phyloP scores from a whole-genome alignment of 169 alveolate genomes.

The Cryptosporidium sp. region DNA sequence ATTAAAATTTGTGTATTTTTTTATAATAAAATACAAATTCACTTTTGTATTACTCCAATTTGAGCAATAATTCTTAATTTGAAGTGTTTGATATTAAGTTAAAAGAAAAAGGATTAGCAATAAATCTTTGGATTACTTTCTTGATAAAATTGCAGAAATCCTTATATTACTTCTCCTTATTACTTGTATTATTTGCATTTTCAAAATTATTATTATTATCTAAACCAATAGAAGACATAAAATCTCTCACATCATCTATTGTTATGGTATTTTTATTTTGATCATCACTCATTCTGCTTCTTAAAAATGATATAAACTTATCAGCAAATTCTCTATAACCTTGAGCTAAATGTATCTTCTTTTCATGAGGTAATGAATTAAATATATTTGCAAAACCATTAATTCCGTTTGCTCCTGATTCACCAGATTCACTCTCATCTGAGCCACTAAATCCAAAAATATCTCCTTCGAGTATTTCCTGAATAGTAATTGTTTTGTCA shows the following conservation, averaged over 20 bases:
- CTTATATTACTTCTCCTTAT: background rate
- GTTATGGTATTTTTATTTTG: constrained; percentile 39
- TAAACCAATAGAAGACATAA: constrained; percentile 29
- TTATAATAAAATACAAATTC: too few relatives aligned
- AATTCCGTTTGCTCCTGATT: background rate
- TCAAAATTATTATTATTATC: background rate
- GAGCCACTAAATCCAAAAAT: constrained; percentile 35
- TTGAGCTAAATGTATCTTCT: constrained; percentile 47
- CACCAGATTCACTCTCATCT: constrained; percentile 46
- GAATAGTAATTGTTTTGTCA: constrained; percentile 26
- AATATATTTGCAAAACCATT: constrained; percentile 5
- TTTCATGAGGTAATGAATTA: constrained; percentile 61
- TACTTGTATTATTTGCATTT: background rate
- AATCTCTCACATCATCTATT: constrained; percentile 36
- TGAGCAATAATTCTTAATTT: background rate
- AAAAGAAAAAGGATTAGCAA: too few relatives aligned
- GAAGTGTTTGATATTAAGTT: too few relatives aligned
- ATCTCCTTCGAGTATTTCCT: constrained; percentile 56
- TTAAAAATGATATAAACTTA: constrained; percentile 34
- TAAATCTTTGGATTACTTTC: too few relatives aligned
- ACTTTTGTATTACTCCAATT: too few relatives aligned
- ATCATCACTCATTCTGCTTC: constrained; percentile 18
- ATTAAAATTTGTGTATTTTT: too few relatives aligned
- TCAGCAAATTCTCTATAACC: constrained; percentile 73
- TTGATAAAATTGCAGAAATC: background rate